Percentiles rank a stretch among this genome's conserved stretches.
These are phyloP conservation scores for Leishmania guyanensis DNA, from an alignment of 208 protist genomes.

Conservation along the genomic window DNA sequence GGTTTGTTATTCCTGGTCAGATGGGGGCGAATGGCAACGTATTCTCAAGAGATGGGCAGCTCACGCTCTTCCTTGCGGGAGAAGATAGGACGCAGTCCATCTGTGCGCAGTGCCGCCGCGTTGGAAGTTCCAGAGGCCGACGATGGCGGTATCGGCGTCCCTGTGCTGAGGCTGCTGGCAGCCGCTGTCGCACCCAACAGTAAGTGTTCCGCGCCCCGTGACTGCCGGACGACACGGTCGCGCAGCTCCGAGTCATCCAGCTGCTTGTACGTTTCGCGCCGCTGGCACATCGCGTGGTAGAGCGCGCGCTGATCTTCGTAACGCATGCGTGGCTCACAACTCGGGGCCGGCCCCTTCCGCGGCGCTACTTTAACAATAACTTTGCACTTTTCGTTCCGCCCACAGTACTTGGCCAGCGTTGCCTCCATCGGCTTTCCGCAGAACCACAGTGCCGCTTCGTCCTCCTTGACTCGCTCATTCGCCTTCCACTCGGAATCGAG, in stretches of 20 bases:
- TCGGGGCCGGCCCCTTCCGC: slow-evolving; percentile 57
- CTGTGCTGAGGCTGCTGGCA: background rate
- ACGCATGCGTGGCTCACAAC: slow-evolving; percentile 68
- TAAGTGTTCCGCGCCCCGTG: slow-evolving; percentile 45
- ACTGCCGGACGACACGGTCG: slow-evolving; percentile 64
- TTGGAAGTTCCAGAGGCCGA: background rate
- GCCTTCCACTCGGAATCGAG: slow-evolving; percentile 67
- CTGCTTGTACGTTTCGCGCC: slow-evolving; percentile 51
- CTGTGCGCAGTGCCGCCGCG: slow-evolving; percentile 12
- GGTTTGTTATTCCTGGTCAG: background rate
- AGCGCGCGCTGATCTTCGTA: slow-evolving; percentile 86
- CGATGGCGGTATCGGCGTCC: background rate
- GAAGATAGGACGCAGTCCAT: slow-evolving; percentile 61
- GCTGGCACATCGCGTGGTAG: slow-evolving; percentile 49
- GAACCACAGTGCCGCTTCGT: slow-evolving; percentile 71
- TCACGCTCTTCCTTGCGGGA: slow-evolving; percentile 55
- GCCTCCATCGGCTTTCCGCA: slow-evolving; percentile 71
- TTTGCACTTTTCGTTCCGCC: slow-evolving; percentile 69
- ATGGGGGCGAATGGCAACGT: background rate
- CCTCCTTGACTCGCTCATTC: slow-evolving; percentile 52
- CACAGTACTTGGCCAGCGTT: slow-evolving; percentile 52
- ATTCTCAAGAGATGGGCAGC: slow-evolving; percentile 10
- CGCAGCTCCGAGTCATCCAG: slow-evolving; percentile 82
- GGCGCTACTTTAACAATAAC: slow-evolving; percentile 74
- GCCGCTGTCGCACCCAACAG: background rate